These are phyloP conservation scores for Amesomyces nigricolor DNA, from an alignment of 2,329 filamentous ascomycete species.

Conservation along the genomic window DNA sequence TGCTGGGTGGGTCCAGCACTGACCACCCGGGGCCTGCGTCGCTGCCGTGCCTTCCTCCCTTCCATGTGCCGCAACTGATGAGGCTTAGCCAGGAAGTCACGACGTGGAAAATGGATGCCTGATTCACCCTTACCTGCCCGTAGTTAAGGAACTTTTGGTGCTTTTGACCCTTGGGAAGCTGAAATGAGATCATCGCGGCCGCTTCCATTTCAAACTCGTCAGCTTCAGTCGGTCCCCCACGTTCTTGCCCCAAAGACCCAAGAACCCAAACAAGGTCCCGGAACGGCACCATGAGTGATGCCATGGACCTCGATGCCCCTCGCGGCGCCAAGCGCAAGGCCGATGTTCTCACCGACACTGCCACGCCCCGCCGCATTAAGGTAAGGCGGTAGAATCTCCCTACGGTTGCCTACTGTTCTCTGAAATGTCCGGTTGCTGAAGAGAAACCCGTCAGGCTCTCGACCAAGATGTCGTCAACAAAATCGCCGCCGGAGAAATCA, in stretches of 20 bases:
- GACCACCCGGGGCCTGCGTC: not conserved
- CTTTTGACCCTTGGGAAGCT: slow-evolving; percentile 8
- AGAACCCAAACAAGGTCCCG: not conserved
- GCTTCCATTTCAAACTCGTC: not conserved
- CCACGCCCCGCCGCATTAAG: slow-evolving; percentile 42
- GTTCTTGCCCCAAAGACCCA: not conserved
- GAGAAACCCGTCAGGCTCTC: slow-evolving; percentile 54
- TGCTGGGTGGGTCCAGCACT: not conserved
- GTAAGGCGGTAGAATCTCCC: slow-evolving; percentile 26
- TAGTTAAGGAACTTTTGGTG: not conserved
- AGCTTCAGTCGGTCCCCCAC: not conserved
- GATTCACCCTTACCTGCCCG: not conserved
- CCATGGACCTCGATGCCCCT: slow-evolving; percentile 42
- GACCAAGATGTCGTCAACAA: slow-evolving; percentile 95
- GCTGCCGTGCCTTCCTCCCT: not conserved
- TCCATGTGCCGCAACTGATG: not conserved
- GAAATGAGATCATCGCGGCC: slow-evolving; percentile 7
- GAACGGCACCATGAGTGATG: slow-evolving; percentile 31
- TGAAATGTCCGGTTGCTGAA: slow-evolving; percentile 8
- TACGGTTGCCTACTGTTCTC: not conserved
- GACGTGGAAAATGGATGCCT: slow-evolving; percentile 8
- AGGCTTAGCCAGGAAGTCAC: slow-evolving; percentile 5
- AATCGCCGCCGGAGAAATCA: slow-evolving; percentile 96
- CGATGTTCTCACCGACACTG: slow-evolving; percentile 28
- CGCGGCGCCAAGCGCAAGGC: slow-evolving; percentile 48